Percentiles rank a stretch among this genome's conserved stretches.
Conservation (phyloP, 768 basidiomycete species). For the Serendipita sp. region DNA sequence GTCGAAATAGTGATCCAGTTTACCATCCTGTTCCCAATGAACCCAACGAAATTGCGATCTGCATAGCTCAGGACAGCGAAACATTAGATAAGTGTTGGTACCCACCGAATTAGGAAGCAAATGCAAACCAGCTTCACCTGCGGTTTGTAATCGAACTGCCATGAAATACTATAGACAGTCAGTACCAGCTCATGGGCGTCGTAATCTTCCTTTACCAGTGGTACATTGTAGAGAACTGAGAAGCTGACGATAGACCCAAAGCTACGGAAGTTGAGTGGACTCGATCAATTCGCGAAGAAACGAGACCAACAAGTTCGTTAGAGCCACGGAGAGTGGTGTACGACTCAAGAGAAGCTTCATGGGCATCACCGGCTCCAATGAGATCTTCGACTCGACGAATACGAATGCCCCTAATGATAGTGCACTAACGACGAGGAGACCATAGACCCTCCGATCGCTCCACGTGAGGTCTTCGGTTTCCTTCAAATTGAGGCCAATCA, state of each 20-base stretch:
- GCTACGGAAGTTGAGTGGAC: slow-evolving; percentile 6
- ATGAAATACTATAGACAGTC: slow-evolving; percentile 48
- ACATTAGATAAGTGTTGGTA: slow-evolving; percentile 11
- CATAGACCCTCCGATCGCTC: slow-evolving; percentile 55
- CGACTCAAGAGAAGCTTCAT: slow-evolving; percentile 57
- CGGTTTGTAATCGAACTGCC: slow-evolving; percentile 51
- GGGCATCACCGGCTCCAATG: slow-evolving; percentile 82
- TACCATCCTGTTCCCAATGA: slow-evolving; percentile 81
- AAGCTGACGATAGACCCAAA: slow-evolving; percentile 62
- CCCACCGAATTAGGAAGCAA: slow-evolving; percentile 79
- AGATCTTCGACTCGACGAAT: slow-evolving; percentile 59
- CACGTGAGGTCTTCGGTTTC: slow-evolving; percentile 63
- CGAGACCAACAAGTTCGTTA: slow-evolving; percentile 43
- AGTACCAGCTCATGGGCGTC: background rate
- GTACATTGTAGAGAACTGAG: slow-evolving; percentile 74
- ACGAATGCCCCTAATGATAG: slow-evolving; percentile 46
- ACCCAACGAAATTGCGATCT: slow-evolving; percentile 69
- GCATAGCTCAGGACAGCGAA: slow-evolving; percentile 7
- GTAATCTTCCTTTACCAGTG: slow-evolving; percentile 35
- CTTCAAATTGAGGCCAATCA: slow-evolving; percentile 64
- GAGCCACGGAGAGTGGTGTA: slow-evolving; percentile 64
- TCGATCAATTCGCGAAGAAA: background rate
- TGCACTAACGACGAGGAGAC: slow-evolving; percentile 41
- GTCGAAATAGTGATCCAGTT: slow-evolving; percentile 11
- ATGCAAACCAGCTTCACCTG: slow-evolving; percentile 57